Percentiles rank a stretch among this genome's conserved stretches.
These are phyloP conservation scores for Ceratocystis lukuohia DNA, from an alignment of 2,329 filamentous ascomycete genomes.

Conservation along the genomic window DNA sequence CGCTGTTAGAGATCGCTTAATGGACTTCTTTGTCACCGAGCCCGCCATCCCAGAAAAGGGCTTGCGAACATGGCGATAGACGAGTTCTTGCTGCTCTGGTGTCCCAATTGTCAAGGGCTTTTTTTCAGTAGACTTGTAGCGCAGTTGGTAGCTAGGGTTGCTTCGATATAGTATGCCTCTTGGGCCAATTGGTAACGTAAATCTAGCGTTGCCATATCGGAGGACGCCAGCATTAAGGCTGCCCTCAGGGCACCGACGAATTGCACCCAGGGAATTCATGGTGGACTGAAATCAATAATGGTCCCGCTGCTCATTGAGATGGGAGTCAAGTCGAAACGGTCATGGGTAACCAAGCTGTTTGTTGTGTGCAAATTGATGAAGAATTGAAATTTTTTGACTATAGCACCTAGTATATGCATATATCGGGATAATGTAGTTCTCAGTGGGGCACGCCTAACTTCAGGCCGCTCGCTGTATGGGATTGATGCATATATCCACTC, in stretches of 20 bases:
- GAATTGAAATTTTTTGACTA: not conserved
- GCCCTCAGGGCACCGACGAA: not conserved
- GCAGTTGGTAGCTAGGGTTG: not conserved
- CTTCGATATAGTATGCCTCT: not conserved
- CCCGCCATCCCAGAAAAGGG: not conserved
- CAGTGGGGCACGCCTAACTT: not conserved
- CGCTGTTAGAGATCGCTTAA: conserved; percentile 4
- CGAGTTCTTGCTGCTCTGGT: conserved; percentile 1
- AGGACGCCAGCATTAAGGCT: not conserved
- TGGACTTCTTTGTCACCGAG: not conserved
- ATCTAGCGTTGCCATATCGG: not conserved
- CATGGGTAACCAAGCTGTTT: not conserved
- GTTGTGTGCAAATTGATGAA: not conserved
- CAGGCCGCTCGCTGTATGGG: not conserved
- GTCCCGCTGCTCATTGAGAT: not conserved
- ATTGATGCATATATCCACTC: conserved; percentile 5
- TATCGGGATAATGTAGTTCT: not conserved
- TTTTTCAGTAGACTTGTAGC: conserved; percentile 1
- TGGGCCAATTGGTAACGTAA: not conserved
- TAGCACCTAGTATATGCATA: not conserved
- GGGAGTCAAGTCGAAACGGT: not conserved
- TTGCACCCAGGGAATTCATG: not conserved
- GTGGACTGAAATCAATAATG: too few species aligned
- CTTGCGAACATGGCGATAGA: conserved; percentile 13
- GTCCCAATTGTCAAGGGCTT: conserved; percentile 1